Percentiles rank a stretch among this genome's conserved stretches.
phyloP scores from a whole-genome alignment of 1,139 yeast species.

The Blastobotrys persicus region DNA sequence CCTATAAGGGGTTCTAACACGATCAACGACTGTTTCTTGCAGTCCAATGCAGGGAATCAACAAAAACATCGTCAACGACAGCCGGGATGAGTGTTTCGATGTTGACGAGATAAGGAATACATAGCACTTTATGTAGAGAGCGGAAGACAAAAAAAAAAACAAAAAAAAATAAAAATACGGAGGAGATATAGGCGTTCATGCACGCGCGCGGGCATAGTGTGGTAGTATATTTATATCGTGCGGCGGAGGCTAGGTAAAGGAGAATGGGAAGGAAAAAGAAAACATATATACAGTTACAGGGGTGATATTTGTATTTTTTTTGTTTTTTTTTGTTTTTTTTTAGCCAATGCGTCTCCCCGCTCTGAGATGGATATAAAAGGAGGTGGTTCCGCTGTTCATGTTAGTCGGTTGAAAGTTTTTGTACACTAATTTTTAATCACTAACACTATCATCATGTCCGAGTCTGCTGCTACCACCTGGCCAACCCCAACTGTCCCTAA shows the following conservation, averaged over 20 bases:
- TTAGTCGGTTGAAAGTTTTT: neutral
- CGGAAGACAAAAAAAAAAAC: too few species aligned
- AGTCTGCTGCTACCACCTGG: slow-evolving; percentile 2
- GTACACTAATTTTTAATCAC: neutral
- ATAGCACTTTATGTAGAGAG: too few species aligned
- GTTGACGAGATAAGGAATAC: too few species aligned
- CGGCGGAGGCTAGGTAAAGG: neutral
- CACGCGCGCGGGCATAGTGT: too few species aligned
- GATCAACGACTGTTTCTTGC: too few species aligned
- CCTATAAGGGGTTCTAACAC: too few species aligned
- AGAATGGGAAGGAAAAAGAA: too few species aligned
- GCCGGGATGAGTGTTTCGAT: neutral
- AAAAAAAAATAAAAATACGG: too few species aligned
- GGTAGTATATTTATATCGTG: neutral
- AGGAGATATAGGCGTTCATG: too few species aligned
- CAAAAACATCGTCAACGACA: neutral
- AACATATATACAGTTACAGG: neutral
- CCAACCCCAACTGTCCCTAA: slow-evolving; percentile 4
- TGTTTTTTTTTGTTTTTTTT: too few species aligned
- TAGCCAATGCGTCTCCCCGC: too few species aligned
- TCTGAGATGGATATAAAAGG: neutral
- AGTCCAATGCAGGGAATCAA: neutral
- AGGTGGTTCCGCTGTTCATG: neutral
- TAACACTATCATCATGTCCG: neutral
- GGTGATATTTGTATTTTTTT: neutral